A percentile compares a stretch with the other conserved stretches of the same genome.
phyloP scores from a whole-genome alignment of 345 rosid species.

The Corchorus capsularis region DNA sequence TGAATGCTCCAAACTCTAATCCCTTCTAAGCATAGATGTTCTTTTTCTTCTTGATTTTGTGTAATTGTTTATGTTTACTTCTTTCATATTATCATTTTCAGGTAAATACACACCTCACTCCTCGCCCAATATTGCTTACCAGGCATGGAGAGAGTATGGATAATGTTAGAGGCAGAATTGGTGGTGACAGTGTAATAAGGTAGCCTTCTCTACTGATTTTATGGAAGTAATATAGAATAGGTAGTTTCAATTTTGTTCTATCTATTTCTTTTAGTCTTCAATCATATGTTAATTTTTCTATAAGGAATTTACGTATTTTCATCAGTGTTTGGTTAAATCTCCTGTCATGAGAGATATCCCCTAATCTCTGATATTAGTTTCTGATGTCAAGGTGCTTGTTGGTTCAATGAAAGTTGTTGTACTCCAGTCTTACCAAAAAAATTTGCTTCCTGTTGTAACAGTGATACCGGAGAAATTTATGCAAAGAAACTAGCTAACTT shows the following conservation, averaged over 20 bases:
- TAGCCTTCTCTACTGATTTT: constrained; percentile 27
- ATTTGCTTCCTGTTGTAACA: constrained; percentile 34
- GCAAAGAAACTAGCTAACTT: constrained; percentile 87
- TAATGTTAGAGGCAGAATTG: constrained; percentile 97
- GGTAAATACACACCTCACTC: constrained; percentile 99
- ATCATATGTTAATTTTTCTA: not conserved
- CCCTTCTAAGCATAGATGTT: not conserved
- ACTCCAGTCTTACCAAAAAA: constrained; percentile 9
- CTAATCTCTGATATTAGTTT: not conserved
- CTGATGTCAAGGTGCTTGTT: not conserved
- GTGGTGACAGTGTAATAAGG: constrained; percentile 92
- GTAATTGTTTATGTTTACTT: constrained; percentile 4
- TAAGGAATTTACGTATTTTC: not conserved
- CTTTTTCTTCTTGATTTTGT: constrained; percentile 1
- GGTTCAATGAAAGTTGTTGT: not conserved
- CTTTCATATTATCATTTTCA: constrained; percentile 32
- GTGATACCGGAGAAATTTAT: constrained; percentile 89
- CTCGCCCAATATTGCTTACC: constrained; percentile 95
- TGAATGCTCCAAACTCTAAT: not conserved
- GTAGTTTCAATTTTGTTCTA: not conserved
- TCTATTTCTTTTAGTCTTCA: not conserved
- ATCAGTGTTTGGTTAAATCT: not conserved
- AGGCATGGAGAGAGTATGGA: constrained; percentile 99
- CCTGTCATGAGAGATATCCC: constrained; percentile 1
- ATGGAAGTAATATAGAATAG: not conserved